Base-by-base conservation (phyloP, 495 filamentous ascomycete species). In the Aspergillus cavernicola region DNA sequence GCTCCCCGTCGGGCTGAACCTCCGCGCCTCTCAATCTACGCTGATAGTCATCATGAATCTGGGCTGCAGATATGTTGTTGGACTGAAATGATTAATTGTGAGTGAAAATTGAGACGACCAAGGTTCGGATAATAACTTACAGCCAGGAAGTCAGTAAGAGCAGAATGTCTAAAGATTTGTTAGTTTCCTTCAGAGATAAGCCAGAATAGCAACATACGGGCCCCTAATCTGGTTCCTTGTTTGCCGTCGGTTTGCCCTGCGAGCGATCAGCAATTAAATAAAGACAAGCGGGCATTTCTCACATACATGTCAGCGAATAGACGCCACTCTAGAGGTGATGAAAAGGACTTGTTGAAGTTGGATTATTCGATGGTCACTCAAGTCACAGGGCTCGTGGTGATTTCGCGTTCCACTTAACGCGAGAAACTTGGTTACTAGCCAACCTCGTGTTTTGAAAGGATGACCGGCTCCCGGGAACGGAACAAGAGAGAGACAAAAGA, bases 61-160 rank as follows among this genome's bases (percentile, higher is more conserved):
- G 84, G 24, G 75, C 72, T 5, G 89, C 90, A n/a, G 88, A 92
- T 63, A 95, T 95, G 57, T 93, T 93, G 66, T 96, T 86, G 10
- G 89, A 85, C 82, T 89, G 56, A 16, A 58, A 8, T 19, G 4
- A 10, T 16, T 15, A 35, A 18, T 29, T n/a, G 46, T 33, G 32
- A 40, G 43, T 29, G 36, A 16, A 13, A 4, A n/a, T 16, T 47
- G 32, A 57, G 24, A 62, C 22, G 26, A 52, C 15, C 10, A 50
- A 15, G 19, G 11, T 22, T 20, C 28, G 18, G 3, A 13, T 6
- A 22, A 52, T 39, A 6, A 71, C 81, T 58, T 70, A 88, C 85
- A 44, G 86, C 87, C 22, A 95, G 71, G 56, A 89, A 95, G 58
- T 91, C 85, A 0, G 88, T 92, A 46, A 95, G 72, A 24, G 89